A percentile compares a stretch with the other conserved stretches of the same genome.
These are phyloP conservation scores for Pilatotrama ljubarskyi DNA, from an alignment of 768 basidiomycete genomes.

Conservation along the genomic window DNA sequence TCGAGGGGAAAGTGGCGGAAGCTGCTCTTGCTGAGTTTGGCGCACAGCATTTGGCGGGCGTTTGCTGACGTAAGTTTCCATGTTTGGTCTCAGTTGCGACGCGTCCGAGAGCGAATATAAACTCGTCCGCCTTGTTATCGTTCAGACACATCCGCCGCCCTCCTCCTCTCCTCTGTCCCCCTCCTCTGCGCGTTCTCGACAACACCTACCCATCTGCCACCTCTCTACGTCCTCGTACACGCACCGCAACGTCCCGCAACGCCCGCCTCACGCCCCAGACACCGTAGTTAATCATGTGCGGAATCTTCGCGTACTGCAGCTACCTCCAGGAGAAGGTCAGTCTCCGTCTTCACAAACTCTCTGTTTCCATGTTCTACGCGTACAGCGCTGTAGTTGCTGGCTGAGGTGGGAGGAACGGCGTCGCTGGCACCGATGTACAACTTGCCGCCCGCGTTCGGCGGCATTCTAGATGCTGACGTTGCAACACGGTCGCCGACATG, in stretches of 20 bases:
- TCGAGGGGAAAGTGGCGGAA: neutral
- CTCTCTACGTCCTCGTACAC: neutral
- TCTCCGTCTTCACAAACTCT: constrained; percentile 10
- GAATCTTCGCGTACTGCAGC: constrained; percentile 96
- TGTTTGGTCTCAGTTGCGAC: constrained; percentile 16
- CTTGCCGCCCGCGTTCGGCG: neutral
- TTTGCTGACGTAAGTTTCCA: constrained; percentile 9
- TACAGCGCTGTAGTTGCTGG: neutral
- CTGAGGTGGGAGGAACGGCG: neutral
- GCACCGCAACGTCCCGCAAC: constrained; percentile 11
- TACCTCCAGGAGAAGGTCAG: constrained; percentile 92
- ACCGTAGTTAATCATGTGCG: constrained; percentile 61
- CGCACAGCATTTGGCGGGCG: constrained; percentile 7
- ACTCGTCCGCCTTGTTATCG: constrained; percentile 8
- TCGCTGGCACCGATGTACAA: neutral
- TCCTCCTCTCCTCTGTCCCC: neutral
- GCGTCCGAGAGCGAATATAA: constrained; percentile 19
- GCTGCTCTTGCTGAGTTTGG: neutral
- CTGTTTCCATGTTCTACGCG: neutral
- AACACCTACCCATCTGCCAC: neutral
- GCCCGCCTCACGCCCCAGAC: neutral
- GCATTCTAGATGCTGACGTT: neutral
- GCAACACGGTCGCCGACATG: neutral
- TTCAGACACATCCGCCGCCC: constrained; percentile 2
- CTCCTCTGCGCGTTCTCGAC: neutral